Base-by-base conservation (phyloP, 306 rosid genomes). In the Mimosa pudica region DNA sequence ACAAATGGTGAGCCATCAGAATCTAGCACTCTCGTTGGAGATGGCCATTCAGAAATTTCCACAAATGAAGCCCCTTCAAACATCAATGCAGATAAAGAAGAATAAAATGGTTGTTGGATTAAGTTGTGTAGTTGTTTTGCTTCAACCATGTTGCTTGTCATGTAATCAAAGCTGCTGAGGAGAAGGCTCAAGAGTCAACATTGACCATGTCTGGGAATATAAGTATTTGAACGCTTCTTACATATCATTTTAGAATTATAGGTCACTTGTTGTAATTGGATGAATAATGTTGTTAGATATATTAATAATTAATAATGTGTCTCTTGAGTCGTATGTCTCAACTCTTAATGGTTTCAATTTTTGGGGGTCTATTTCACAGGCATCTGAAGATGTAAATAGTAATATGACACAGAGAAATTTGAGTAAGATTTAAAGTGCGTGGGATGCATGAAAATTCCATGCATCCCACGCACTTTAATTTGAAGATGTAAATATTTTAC, bases 21-120 rank as follows among this genome's bases (percentile, higher is more conserved):
- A 82, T 68, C 90, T 41, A 48, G 52, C 13, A 70, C 84, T 65
- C 61, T 87, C 38, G 82, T 54, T 0, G 87, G 84, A 81, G 89
- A 76, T 35, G 80, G 70, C 58, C 82, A 75, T 24, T 82, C 91
- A 1, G 92, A 88, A 79, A 68, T 57, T 49, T 76, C 81, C 0
- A 87, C 85, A 11, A 93, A 87, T 62, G 94, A 89, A 77, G 80
- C 84, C 42, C 87, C 92, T 30, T 79, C 86, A 71, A 60, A 42
- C 61, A 83, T 77, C 80, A 89, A 75, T 24, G 89, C 81, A 9
- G 75, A 75, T 71, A 54, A 82, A 78, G 90, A 90, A 63, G 90
- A 90, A 63, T 88, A 64, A 74, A 41, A 73, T 30, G 67, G 13
- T 8, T 38, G 35, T 10, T 49, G 55, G 5, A 9, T 76, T 71